These are phyloP conservation scores for Euryodendron excelsum DNA, from an alignment of 148 eudicot species.

Conservation along the genomic window DNA sequence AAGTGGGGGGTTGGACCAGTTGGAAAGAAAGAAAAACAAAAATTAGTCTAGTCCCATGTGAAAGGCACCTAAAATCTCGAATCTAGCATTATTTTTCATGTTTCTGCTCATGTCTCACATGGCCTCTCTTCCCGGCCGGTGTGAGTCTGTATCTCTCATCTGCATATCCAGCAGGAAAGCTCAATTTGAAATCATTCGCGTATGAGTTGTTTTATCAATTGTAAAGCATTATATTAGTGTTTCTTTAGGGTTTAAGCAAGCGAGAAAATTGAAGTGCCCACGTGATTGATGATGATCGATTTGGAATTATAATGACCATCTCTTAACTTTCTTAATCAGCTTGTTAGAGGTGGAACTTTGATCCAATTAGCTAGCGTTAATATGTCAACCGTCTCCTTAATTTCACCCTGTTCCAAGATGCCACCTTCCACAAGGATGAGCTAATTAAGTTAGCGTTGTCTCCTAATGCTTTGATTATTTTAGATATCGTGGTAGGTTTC, in stretches of 20 bases:
- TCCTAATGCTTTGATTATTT: neutral
- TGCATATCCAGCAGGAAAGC: neutral
- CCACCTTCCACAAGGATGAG: neutral
- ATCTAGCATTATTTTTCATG: constrained; percentile 1
- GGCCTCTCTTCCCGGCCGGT: neutral
- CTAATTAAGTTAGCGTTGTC: neutral
- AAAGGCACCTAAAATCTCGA: constrained; percentile 4
- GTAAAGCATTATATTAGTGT: neutral
- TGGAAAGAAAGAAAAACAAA: neutral
- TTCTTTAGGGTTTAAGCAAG: neutral
- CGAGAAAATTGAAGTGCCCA: constrained; percentile 11
- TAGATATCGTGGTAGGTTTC: neutral
- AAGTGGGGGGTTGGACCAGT: neutral
- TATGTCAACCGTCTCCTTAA: neutral
- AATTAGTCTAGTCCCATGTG: constrained; percentile 15
- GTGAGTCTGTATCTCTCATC: neutral
- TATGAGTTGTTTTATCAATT: neutral
- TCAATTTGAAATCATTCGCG: neutral
- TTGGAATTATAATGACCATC: constrained; percentile 1
- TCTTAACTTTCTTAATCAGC: constrained; percentile 4
- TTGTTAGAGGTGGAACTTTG: neutral
- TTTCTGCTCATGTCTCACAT: neutral
- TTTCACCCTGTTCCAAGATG: neutral
- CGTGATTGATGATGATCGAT: constrained; percentile 16
- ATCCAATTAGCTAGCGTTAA: neutral